Conservation (phyloP, 352 stramenopile species). For the Pythium brassicae region DNA sequence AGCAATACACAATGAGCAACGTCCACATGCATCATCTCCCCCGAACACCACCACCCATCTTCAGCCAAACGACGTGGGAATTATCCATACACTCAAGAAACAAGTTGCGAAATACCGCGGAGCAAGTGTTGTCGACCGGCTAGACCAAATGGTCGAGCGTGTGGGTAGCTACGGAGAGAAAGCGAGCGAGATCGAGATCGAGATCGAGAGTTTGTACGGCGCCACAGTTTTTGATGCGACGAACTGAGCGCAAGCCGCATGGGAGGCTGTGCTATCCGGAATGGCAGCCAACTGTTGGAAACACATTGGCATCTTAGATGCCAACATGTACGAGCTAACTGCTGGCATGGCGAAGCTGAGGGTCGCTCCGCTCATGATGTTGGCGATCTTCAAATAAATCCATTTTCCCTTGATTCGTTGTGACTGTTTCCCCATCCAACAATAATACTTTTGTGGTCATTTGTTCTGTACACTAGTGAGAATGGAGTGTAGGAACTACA, state of each 20-base stretch:
- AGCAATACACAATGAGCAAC: background rate
- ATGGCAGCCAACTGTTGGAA: background rate
- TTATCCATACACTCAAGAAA: background rate
- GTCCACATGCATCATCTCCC: background rate
- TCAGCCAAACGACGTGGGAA: background rate
- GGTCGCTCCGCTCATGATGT: background rate
- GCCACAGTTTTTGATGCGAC: background rate
- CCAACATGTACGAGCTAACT: background rate
- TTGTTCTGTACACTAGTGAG: no score
- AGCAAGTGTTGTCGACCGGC: background rate
- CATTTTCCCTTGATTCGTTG: background rate
- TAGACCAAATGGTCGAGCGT: background rate
- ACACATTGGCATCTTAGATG: background rate
- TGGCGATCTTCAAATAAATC: background rate
- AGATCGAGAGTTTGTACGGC: background rate
- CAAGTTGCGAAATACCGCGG: background rate
- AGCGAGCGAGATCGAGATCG: background rate
- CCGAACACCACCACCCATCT: background rate
- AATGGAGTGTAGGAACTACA: no score
- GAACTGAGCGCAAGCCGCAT: background rate
- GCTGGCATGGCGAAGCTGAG: background rate
- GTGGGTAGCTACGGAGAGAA: background rate
- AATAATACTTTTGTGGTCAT: no score
- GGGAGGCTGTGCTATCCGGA: background rate
- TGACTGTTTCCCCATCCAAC: background rate